A percentile compares a stretch with the other conserved stretches of the same genome.
Evolutionary conservation across 208 protist genomes (phyloP).

Genomic region (Trypanosoma rangeli): DNA sequence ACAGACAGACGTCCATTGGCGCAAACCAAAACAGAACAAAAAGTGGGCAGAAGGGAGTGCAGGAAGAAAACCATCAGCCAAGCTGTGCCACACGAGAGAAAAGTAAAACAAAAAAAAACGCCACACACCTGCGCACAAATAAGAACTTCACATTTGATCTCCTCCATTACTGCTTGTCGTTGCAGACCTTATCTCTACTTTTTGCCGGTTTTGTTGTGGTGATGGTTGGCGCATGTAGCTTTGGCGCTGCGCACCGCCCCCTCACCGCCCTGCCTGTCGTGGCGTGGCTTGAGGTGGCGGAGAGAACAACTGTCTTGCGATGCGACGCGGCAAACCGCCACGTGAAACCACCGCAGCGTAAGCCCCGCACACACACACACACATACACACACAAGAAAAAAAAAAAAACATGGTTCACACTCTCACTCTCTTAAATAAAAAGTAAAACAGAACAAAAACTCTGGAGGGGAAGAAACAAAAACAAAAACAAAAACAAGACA

Average conservation of each 20-base stretch:
- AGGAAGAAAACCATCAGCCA: background rate
- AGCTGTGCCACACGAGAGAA: background rate
- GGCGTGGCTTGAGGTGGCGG: background rate
- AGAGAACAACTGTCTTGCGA: background rate
- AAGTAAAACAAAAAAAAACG: constrained; percentile 7
- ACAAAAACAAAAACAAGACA: background rate
- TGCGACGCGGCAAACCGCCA: background rate
- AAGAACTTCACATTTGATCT: background rate
- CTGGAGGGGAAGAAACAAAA: too few species aligned
- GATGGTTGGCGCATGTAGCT: background rate
- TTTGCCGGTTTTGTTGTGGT: background rate
- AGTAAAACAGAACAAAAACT: too few species aligned
- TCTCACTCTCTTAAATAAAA: too few species aligned
- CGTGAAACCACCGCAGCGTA: too few species aligned
- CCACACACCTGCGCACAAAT: background rate
- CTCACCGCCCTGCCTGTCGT: background rate
- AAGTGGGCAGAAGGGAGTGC: background rate
- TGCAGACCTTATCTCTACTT: background rate
- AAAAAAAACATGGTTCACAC: too few species aligned
- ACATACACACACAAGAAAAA: too few species aligned
- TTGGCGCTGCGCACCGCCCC: background rate
- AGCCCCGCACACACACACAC: too few species aligned
- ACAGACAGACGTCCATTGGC: background rate
- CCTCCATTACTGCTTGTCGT: background rate
- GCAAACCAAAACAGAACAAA: background rate